phyloP scores from a whole-genome alignment of 345 rosid species.

The Brassica nigra region DNA sequence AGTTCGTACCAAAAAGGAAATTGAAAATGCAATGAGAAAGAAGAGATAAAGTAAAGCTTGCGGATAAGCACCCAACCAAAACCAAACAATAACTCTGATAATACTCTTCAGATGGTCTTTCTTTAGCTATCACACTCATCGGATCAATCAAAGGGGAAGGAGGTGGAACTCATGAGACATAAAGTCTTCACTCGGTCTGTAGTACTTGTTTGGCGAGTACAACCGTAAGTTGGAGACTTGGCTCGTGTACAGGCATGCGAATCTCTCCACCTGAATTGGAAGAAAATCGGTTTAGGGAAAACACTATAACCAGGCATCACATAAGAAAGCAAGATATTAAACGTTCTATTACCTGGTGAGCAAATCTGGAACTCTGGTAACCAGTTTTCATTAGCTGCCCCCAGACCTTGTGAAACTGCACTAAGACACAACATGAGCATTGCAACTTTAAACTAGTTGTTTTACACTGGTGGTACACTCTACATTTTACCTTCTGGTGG shows the following conservation, averaged over 20 bases:
- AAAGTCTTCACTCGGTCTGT: constrained; percentile 88
- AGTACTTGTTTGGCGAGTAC: constrained; percentile 91
- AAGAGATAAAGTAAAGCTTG: too few relatives aligned
- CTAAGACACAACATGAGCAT: background rate
- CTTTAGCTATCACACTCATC: background rate
- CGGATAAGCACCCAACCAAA: background rate
- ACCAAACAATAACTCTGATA: constrained; percentile 1
- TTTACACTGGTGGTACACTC: background rate
- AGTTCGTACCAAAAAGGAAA: too few relatives aligned
- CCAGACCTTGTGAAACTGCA: constrained; percentile 93
- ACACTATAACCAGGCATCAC: too few relatives aligned
- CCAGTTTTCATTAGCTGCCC: constrained; percentile 99
- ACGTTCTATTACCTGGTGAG: constrained; percentile 72
- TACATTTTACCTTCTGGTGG: constrained; percentile 65
- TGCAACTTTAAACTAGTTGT: background rate
- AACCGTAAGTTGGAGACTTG: constrained; percentile 86
- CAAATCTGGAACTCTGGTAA: constrained; percentile 93
- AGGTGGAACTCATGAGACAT: constrained; percentile 95
- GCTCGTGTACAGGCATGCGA: constrained; percentile 94
- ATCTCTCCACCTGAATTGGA: constrained; percentile 81
- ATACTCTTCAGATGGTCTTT: background rate
- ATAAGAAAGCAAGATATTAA: too few relatives aligned
- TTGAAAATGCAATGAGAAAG: background rate
- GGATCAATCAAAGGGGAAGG: constrained; percentile 50
- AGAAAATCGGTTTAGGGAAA: too few relatives aligned